Percentiles rank a stretch among this genome's conserved stretches.
Evolutionary conservation across 352 stramenopile species (phyloP).

Genomic region (Globisporangium iwayamae): DNA sequence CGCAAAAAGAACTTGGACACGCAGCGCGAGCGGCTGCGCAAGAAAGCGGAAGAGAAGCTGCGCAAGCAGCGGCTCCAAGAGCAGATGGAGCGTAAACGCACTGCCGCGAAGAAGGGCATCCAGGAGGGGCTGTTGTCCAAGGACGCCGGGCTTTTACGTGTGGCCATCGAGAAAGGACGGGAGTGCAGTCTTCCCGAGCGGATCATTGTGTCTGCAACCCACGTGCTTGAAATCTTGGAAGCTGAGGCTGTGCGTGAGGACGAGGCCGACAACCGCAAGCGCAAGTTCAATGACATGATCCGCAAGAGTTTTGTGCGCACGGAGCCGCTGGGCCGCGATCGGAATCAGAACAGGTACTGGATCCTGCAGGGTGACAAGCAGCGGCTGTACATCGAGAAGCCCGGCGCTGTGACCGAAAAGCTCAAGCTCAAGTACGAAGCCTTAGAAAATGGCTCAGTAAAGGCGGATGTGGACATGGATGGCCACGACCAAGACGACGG

Average conservation of each 20-base stretch:
- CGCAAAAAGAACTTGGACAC: constrained; percentile 70
- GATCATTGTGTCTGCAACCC: constrained; percentile 66
- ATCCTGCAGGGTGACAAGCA: constrained; percentile 60
- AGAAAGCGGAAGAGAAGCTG: constrained; percentile 50
- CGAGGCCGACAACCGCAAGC: constrained; percentile 57
- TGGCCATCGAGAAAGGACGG: constrained; percentile 66
- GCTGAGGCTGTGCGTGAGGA: constrained; percentile 63
- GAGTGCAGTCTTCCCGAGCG: constrained; percentile 59
- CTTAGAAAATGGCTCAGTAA: constrained; percentile 5
- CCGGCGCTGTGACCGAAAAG: constrained; percentile 30
- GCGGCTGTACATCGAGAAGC: constrained; percentile 70
- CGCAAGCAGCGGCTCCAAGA: constrained; percentile 65
- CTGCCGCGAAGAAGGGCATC: constrained; percentile 60
- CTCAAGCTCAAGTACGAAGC: constrained; percentile 46
- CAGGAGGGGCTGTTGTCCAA: constrained; percentile 62
- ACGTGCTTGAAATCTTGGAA: constrained; percentile 77
- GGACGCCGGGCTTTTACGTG: constrained; percentile 44
- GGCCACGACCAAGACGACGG: constrained; percentile 17
- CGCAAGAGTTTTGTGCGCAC: constrained; percentile 71
- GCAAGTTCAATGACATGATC: constrained; percentile 55
- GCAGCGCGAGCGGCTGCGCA: constrained; percentile 57
- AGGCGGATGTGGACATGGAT: constrained; percentile 6
- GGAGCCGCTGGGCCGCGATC: constrained; percentile 68
- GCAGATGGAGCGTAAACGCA: constrained; percentile 59
- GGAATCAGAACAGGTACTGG: constrained; percentile 63